These are phyloP conservation scores for Sclerotinia spermophila DNA, from an alignment of 2,329 filamentous ascomycete genomes.

Conservation along the genomic window DNA sequence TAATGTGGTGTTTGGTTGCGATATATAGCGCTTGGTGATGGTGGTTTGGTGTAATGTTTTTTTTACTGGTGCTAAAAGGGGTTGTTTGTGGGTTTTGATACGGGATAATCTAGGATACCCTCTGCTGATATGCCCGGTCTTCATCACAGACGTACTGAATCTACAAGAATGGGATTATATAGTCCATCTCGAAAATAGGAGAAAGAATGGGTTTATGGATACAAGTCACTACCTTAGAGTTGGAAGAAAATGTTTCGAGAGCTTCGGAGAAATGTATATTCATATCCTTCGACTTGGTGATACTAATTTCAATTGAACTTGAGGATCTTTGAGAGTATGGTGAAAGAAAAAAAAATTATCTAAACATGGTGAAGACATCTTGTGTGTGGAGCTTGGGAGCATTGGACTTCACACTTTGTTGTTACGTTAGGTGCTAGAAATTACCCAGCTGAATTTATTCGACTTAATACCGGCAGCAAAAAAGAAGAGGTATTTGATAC, in stretches of 20 bases:
- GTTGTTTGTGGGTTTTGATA: not conserved
- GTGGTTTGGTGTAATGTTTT: fast-evolving
- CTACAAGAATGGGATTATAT: not conserved
- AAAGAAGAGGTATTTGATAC: not conserved
- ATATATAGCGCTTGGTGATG: not conserved
- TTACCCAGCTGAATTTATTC: not conserved
- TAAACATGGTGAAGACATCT: not conserved
- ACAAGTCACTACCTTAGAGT: fast-evolving
- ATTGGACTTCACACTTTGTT: not conserved
- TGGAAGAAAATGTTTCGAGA: not conserved
- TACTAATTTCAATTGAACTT: not conserved
- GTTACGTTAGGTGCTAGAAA: not conserved
- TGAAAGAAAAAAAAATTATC: not conserved
- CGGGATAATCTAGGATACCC: not conserved
- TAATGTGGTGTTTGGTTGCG: not conserved
- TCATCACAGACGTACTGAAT: fast-evolving
- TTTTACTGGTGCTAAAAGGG: not conserved
- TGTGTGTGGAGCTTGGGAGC: not conserved
- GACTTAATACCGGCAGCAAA: not conserved
- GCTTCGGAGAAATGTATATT: not conserved
- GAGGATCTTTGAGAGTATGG: not conserved
- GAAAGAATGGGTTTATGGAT: not conserved
- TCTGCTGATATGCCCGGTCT: not conserved
- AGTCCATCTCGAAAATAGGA: not conserved
- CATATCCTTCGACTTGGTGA: too few species aligned